phyloP scores from a whole-genome alignment of 805 yeast species.

The Grigorovia transvaalensis region DNA sequence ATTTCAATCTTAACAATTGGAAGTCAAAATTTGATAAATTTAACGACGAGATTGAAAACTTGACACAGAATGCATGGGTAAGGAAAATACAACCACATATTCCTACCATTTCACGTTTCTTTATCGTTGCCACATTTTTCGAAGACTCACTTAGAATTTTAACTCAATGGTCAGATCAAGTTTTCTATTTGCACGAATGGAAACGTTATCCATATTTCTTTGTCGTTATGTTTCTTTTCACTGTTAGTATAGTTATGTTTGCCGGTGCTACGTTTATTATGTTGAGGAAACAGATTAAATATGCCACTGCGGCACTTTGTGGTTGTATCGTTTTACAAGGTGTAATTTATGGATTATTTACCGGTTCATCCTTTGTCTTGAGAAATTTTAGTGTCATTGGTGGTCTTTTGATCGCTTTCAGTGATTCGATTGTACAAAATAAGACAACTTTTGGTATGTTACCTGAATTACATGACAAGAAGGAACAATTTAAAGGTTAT shows the following conservation, averaged over 20 bases:
- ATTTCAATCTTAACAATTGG: not conserved
- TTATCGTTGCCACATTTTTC: slow-evolving; percentile 86
- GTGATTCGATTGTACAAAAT: slow-evolving; percentile 77
- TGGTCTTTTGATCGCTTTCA: slow-evolving; percentile 77
- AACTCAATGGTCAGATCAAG: slow-evolving; percentile 87
- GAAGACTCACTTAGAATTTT: slow-evolving; percentile 82
- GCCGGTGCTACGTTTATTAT: slow-evolving; percentile 65
- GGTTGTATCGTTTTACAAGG: slow-evolving; percentile 81
- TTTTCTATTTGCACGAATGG: slow-evolving; percentile 68
- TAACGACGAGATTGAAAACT: slow-evolving; percentile 1
- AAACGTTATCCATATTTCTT: slow-evolving; percentile 73
- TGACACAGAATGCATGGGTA: slow-evolving; percentile 15
- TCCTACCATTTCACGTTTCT: slow-evolving; percentile 79
- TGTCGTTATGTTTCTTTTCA: slow-evolving; percentile 53
- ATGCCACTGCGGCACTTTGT: slow-evolving; percentile 61
- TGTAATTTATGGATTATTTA: slow-evolving; percentile 74
- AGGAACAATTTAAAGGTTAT: slow-evolving; percentile 54
- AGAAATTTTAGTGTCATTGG: slow-evolving; percentile 89
- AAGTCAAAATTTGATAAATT: slow-evolving; percentile 1
- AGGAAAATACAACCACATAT: slow-evolving; percentile 55
- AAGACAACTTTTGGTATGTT: slow-evolving; percentile 43
- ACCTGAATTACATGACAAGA: slow-evolving; percentile 54
- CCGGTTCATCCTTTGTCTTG: slow-evolving; percentile 71
- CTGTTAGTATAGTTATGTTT: slow-evolving; percentile 62
- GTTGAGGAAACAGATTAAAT: slow-evolving; percentile 54